Evolutionary conservation across 1,139 yeast species (phyloP).

Genomic region (Kazachstania sp.): DNA sequence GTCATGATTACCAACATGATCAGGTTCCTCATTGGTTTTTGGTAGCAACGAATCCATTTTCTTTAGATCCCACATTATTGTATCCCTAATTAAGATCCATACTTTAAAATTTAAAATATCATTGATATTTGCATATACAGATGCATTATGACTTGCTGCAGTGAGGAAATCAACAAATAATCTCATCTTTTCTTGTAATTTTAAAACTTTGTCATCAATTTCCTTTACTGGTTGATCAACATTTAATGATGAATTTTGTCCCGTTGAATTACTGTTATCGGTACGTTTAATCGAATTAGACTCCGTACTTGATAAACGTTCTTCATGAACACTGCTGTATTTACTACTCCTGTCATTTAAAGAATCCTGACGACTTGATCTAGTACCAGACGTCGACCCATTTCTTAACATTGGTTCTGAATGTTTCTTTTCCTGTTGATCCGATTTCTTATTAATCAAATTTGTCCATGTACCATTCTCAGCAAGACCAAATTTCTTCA

Average conservation of each 20-base stretch:
- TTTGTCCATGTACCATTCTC: constrained; percentile 31
- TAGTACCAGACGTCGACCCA: background rate
- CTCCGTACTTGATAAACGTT: background rate
- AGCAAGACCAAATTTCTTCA: constrained; percentile 27
- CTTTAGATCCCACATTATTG: constrained; percentile 29
- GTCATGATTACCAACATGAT: background rate
- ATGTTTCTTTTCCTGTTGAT: constrained; percentile 3
- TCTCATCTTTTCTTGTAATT: constrained; percentile 15
- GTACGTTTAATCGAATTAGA: background rate
- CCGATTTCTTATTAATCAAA: constrained; percentile 19
- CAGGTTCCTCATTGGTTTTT: background rate
- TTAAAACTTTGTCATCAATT: constrained; percentile 2
- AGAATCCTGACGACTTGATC: constrained; percentile 1
- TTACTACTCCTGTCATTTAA: background rate
- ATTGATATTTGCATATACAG: constrained; percentile 26
- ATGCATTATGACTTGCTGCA: constrained; percentile 28
- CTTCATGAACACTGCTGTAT: background rate
- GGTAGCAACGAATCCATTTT: constrained; percentile 6
- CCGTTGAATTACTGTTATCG: background rate
- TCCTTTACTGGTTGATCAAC: constrained; percentile 9
- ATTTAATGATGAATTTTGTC: constrained; percentile 1
- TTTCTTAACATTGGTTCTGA: constrained; percentile 1
- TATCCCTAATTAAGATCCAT: constrained; percentile 30
- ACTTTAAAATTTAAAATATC: constrained; percentile 27
- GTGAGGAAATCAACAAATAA: constrained; percentile 22